Conservation (phyloP, 306 rosid species). For the Sophora flavescens region DNA sequence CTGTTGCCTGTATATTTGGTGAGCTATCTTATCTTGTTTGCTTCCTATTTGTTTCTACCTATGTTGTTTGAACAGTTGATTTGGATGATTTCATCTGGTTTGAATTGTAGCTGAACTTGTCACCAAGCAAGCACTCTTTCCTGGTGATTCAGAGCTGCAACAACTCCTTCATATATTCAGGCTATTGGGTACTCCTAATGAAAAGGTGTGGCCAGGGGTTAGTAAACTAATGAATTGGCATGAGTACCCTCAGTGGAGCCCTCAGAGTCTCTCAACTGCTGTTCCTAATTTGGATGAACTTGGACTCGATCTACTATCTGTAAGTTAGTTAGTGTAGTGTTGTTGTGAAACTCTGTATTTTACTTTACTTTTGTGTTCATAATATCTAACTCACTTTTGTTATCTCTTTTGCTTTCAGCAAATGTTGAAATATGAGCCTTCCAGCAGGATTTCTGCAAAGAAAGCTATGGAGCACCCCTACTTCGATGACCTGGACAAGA, state of each 20-base stretch:
- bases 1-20: conserved; percentile 97
- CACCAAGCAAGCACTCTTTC: conserved; percentile 85
- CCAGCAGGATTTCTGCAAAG: conserved; percentile 83
- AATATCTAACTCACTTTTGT: too few relatives aligned
- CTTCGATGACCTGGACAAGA: conserved; percentile 57
- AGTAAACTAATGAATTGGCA: conserved; percentile 95
- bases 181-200: conserved; percentile 93
- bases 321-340: conserved; percentile 43
- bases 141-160: conserved; percentile 96
- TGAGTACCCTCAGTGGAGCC: conserved; percentile 92
- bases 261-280: conserved; percentile 69
- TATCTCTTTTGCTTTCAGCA: conserved; percentile 55
- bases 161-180: conserved; percentile 98
- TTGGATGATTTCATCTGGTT: background rate
- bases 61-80: background rate
- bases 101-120: conserved; percentile 78
- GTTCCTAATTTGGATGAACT: conserved; percentile 74
- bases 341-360: too few relatives aligned
- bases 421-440: conserved; percentile 86
- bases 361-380: background rate
- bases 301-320: conserved; percentile 75
- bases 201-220: conserved; percentile 92
- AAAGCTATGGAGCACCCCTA: conserved; percentile 94
- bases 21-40: conserved; percentile 8
- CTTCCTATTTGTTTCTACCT: too few relatives aligned